Conservation (phyloP, 2,329 filamentous ascomycete species). For the Paraphoma chrysanthemicola region DNA sequence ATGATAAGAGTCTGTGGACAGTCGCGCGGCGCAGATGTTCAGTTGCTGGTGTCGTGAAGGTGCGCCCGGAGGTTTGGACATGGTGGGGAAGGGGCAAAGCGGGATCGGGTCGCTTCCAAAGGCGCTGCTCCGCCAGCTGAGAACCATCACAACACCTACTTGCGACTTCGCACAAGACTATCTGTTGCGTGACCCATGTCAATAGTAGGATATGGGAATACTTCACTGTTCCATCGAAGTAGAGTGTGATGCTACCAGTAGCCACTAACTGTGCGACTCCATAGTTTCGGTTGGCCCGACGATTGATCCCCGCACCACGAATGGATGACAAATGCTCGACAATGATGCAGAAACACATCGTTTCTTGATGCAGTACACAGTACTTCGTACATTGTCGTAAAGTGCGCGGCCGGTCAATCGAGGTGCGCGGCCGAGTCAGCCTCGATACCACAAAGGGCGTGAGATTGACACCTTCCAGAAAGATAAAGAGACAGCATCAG, state of each 20-base stretch:
- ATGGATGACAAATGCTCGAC: conserved; percentile 2
- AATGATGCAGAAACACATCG: background rate
- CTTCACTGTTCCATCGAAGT: too few relatives aligned
- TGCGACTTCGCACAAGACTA: too few relatives aligned
- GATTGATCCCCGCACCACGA: background rate
- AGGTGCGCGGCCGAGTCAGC: background rate
- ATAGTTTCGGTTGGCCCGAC: too few relatives aligned
- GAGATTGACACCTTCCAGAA: background rate
- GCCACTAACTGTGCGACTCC: too few relatives aligned
- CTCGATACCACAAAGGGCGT: background rate
- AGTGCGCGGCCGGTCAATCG: background rate
- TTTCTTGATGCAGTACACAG: background rate
- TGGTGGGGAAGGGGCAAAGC: background rate
- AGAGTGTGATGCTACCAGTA: too few relatives aligned
- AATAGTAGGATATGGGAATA: too few relatives aligned
- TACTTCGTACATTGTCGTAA: background rate
- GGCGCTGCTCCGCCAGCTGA: background rate
- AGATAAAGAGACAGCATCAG: too few relatives aligned
- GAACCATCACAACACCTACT: background rate
- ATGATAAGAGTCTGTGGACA: background rate
- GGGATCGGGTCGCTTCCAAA: background rate
- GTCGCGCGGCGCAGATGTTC: background rate
- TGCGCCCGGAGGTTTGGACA: background rate
- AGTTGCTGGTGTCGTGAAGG: background rate
- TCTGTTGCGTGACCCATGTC: too few relatives aligned